These are phyloP conservation scores for Colletotrichum liaoningense DNA, from an alignment of 2,329 filamentous ascomycete genomes.

Conservation along the genomic window DNA sequence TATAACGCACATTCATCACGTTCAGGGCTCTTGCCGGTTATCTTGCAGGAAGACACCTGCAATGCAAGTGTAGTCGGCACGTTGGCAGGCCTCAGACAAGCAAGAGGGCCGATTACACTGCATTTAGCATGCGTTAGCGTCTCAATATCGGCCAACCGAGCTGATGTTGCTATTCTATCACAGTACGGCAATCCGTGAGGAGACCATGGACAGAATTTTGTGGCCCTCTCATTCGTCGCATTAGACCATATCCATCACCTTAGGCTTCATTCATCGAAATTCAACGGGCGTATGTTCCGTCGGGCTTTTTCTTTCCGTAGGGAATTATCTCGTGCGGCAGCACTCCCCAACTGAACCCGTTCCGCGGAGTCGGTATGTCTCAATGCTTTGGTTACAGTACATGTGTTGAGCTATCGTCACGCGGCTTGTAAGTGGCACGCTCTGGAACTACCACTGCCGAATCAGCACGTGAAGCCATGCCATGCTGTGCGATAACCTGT, in stretches of 20 bases:
- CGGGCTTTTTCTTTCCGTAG: neutral
- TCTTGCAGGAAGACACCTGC: neutral
- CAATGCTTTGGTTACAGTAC: neutral
- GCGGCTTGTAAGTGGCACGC: neutral
- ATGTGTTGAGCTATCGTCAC: neutral
- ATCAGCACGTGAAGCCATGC: neutral
- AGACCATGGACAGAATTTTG: neutral
- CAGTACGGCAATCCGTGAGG: constrained; percentile 22
- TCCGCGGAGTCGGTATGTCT: neutral
- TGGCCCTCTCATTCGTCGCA: neutral
- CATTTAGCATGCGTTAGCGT: constrained; percentile 23
- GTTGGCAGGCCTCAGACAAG: neutral
- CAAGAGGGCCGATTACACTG: constrained; percentile 14
- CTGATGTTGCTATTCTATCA: neutral
- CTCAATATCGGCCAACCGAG: neutral
- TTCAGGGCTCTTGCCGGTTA: neutral
- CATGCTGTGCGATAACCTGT: neutral
- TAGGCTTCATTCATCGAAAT: neutral
- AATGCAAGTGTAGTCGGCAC: constrained; percentile 9
- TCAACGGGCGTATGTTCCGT: neutral
- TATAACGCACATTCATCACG: neutral
- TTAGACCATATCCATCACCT: neutral
- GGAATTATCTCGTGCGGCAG: neutral
- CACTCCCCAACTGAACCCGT: neutral
- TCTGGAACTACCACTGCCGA: neutral